Evolutionary conservation across 768 basidiomycete genomes (phyloP), one percentile per base, ranked within the genome.

Genomic region (Ramaria rubella): DNA sequence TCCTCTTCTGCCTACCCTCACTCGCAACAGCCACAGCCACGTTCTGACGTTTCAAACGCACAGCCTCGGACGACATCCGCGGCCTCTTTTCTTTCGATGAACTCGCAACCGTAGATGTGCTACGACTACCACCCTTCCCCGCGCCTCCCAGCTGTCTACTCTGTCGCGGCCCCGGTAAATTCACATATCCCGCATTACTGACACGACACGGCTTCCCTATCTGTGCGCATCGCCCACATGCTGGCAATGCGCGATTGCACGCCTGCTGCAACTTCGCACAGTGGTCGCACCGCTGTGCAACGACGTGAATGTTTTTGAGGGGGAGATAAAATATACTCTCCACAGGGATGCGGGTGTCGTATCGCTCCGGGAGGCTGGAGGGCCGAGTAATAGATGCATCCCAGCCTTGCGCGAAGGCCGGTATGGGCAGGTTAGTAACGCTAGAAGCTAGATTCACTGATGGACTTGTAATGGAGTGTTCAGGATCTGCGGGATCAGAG

Each of bases 241-340:
- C 29, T 17, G 49, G 49, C 19, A 34, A 23, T 29, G 49, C 49
- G 29, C 49, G 49, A 36, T 51, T 24, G 33, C 49, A 51, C 49
- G 33, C 29, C 29, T 51, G 49, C 24, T 19, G 27, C 19, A 30
- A n/a, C 2, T 31, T 51, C 24, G 3, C n/a, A 19, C 49, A 51
- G 11, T 30, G n/a, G 14, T 21, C 29, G 24, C 49, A 51, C 5
- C 33, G 29, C 12, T 31, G 7, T 19, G 49, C 14, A 15, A 36
- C 33, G 29, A 33, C 29, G 29, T 51, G 34, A 33, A 8, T 31
- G 8, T 31, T 21, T 36, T 31, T 15, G 2, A n/a, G 19, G 11
- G 49, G 49, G 6, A 51, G 11, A 23, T 51, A 51, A 33, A 33
- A 51, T n/a, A 51, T 51, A 36, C 29, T 31, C 24, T 31, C 24